Base-by-base conservation (phyloP, 2,329 filamentous ascomycete species). In the Stenocarpella maydis region DNA sequence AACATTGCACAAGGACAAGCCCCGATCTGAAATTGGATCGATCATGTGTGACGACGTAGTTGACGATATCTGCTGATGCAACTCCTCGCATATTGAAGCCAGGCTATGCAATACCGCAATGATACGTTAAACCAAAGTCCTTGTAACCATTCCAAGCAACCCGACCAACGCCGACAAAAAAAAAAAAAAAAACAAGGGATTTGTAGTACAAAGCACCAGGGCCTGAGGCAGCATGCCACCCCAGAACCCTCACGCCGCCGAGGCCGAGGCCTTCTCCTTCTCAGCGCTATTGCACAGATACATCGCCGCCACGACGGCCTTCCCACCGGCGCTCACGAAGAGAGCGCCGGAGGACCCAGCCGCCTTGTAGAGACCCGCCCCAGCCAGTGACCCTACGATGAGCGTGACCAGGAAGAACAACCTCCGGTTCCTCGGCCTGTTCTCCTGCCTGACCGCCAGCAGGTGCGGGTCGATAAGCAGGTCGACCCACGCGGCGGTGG, bases 401-500 rank as follows among this genome's bases (percentile, higher is more conserved):
- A 90, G 75, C 3, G 82, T 76, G 0, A 80, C 21, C 52, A 90
- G 76, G 71, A 90, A 90, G 45, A 81, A 77, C 4, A 84, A 76
- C 3, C 87, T 78, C 6, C 87, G 78, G 43, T 84, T 87, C 19
- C 87, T 77, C 2, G 83, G 79, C 19, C 84, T 78, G 73, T 90
- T 90, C 17, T 79, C 73, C 10, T 55, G 28, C n/a, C 43, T 65
- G 26, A 77, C 10, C 5, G 75, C 77, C 21, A 87, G 82, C 60
- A 90, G 77, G 7, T 79, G 79, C 37, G 81, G 81, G 74, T 90
- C 88, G 66, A 89, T 86, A 64, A 88, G 76, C 67, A 90, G 74
- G 74, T 90, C 88, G 1, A 90, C 80, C 83, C 86, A 90, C 1
- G 88, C 88, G 0, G 88, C 87, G 6, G 88, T 90, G 0, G 87